Evolutionary conservation across 192 early-diverging fungal species (phyloP), one percentile per base, ranked within the genome.

Genomic region (Coemansia sp.): DNA sequence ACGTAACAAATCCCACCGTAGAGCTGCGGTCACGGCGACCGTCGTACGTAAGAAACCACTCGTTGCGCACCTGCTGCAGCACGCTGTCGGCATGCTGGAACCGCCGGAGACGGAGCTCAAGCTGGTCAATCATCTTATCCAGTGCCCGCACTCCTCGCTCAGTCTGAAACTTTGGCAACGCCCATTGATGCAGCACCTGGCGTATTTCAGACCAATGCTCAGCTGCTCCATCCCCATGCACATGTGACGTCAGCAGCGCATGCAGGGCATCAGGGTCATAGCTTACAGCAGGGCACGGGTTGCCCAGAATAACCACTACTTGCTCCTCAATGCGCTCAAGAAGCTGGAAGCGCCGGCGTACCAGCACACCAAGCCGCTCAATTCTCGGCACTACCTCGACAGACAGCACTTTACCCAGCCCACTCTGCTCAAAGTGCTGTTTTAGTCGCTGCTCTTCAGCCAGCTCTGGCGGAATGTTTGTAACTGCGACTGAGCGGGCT

Each of bases 401-500:
- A 2, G 79, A 81, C 40, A 87, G 84, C 2, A 92, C 89, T 1
- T 48, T 34, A 20, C 90, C 90, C 42, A 84, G 59, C 3, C 80
- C 56, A 2, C 64, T 49, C 1, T 58, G 56, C 24, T 89, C 85
- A 64, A 88, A 92, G 64, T 86, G 90, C 6, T 83, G 77, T 26
- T 83, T 83, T 25, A 92, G 73, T n/a, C 38, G 60, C 3, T 48
- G 56, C 64, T 79, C 76, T 10, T 58, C 38, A 28, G 86, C 86
- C 21, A 90, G 67, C 14, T 83, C 70, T 0, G 66, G 49, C 8
- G 90, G 90, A 26, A 90, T 75, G 6, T 84, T 86, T 8, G 84
- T 84, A 4, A 92, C 84, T 82, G 90, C 85, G 24, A 92, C 79
- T 6, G 88, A 87, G 20, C 87, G 82, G 3, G 88, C 69, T 9